phyloP scores from a whole-genome alignment of 164 flowering plant species.

The Taxillus chinensis region DNA sequence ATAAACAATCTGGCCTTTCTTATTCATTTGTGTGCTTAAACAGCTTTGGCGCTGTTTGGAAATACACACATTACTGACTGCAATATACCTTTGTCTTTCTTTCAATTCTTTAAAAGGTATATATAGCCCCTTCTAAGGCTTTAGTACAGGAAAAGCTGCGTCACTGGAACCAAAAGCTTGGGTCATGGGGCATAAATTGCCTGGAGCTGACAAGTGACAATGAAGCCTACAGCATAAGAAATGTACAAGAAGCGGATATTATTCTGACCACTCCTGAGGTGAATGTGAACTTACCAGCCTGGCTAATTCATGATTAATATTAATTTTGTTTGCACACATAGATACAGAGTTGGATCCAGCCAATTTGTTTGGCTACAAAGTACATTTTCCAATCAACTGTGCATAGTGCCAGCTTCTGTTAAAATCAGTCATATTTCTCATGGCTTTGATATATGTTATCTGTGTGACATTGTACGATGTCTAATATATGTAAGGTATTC shows the following conservation, averaged over 20 bases:
- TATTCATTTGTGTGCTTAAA: background rate
- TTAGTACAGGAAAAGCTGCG: slow-evolving; percentile 96
- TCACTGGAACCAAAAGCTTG: slow-evolving; percentile 83
- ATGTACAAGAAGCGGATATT: slow-evolving; percentile 80
- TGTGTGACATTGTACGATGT: background rate
- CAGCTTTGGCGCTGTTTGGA: background rate
- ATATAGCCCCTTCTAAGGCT: slow-evolving; percentile 95
- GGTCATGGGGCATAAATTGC: slow-evolving; percentile 75
- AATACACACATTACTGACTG: background rate
- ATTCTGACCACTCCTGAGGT: slow-evolving; percentile 98
- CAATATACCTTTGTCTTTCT: slow-evolving; percentile 1
- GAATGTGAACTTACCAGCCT: slow-evolving; percentile 4
- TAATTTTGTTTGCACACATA: background rate
- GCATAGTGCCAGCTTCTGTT: background rate
- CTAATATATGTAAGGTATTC: background rate
- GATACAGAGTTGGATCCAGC: background rate
- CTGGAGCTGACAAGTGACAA: slow-evolving; percentile 94
- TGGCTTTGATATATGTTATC: background rate
- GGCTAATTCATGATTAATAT: background rate
- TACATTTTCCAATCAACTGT: background rate
- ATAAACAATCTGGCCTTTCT: background rate
- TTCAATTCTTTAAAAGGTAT: slow-evolving; percentile 43
- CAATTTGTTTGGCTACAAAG: background rate
- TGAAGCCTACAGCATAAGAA: slow-evolving; percentile 49
- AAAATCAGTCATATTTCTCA: background rate